A percentile compares a stretch with the other conserved stretches of the same genome.
Evolutionary conservation across 441 rosid species (phyloP).

Genomic region (Adansonia gregorii): DNA sequence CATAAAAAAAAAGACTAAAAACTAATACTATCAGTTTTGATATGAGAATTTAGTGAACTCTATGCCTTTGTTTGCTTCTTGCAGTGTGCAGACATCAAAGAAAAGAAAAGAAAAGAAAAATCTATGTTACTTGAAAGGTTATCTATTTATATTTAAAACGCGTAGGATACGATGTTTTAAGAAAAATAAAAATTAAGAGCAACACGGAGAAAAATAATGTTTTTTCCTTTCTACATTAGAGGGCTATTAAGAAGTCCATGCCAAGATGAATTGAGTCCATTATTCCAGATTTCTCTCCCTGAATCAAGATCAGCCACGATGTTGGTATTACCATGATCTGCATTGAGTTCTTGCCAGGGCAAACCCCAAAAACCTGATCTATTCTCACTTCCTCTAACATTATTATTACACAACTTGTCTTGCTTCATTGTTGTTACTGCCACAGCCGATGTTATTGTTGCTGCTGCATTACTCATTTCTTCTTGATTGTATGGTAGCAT

Average conservation of each 20-base stretch:
- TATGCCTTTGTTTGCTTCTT: slow-evolving; percentile 12
- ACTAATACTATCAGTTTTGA: slow-evolving; percentile 33
- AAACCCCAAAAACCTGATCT: slow-evolving; percentile 59
- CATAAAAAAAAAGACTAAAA: slow-evolving; percentile 8
- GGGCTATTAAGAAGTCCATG: slow-evolving; percentile 75
- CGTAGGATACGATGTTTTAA: too few species aligned
- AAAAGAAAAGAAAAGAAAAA: slow-evolving; percentile 13
- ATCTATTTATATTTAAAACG: too few species aligned
- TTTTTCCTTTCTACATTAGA: slow-evolving; percentile 50
- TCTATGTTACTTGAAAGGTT: too few species aligned
- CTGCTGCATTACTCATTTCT: slow-evolving; percentile 24
- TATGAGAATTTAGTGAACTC: slow-evolving; percentile 23
- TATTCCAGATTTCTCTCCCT: slow-evolving; percentile 70
- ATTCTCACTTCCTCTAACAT: slow-evolving; percentile 44
- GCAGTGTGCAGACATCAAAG: background rate
- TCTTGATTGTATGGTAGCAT: slow-evolving; percentile 35
- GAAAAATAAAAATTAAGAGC: too few species aligned
- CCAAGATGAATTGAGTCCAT: slow-evolving; percentile 67
- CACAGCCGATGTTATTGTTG: slow-evolving; percentile 41
- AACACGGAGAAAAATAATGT: slow-evolving; percentile 17
- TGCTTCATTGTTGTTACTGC: slow-evolving; percentile 58
- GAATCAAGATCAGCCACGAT: slow-evolving; percentile 45
- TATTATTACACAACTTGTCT: slow-evolving; percentile 39
- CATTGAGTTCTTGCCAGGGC: slow-evolving; percentile 82
- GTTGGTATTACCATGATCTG: slow-evolving; percentile 38